phyloP scores from a whole-genome alignment of 2,329 filamentous ascomycete species.

The Apiospora pterosperma region DNA sequence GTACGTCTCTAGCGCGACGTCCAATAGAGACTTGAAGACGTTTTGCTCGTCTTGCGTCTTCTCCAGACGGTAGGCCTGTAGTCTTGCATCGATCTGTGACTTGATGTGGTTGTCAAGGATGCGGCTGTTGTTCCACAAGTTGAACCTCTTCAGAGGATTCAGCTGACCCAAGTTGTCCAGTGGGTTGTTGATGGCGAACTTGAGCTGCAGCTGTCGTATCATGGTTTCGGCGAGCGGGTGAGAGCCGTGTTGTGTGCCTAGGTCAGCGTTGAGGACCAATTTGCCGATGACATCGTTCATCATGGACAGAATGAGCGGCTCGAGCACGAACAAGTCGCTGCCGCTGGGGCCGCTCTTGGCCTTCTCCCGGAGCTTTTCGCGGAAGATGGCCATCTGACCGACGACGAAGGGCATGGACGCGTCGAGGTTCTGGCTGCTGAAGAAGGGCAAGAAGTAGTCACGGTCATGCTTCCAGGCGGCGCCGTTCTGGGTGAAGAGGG shows the following conservation, averaged over 20 bases:
- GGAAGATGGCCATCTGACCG: slow-evolving; percentile 24
- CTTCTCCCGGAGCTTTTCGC: slow-evolving; percentile 20
- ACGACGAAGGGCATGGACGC: slow-evolving; percentile 24
- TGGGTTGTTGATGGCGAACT: slow-evolving; percentile 22
- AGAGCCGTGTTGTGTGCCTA: slow-evolving; percentile 26
- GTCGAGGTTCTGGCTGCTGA: slow-evolving; percentile 29
- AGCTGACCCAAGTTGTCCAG: slow-evolving; percentile 22
- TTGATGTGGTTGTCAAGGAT: slow-evolving; percentile 25
- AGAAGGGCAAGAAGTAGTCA: slow-evolving; percentile 26
- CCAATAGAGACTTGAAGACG: slow-evolving; percentile 27
- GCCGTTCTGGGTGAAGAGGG: slow-evolving; percentile 30
- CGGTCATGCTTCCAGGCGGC: slow-evolving; percentile 25
- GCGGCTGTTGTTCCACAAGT: slow-evolving; percentile 29
- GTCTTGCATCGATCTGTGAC: slow-evolving; percentile 21
- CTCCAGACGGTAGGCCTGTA: slow-evolving; percentile 18
- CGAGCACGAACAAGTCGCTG: slow-evolving; percentile 13
- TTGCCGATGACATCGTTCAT: slow-evolving; percentile 31
- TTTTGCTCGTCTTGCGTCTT: slow-evolving; percentile 16
- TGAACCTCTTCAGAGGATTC: slow-evolving; percentile 24
- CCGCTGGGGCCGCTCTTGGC: slow-evolving; percentile 14
- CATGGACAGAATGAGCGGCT: slow-evolving; percentile 23
- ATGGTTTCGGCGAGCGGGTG: slow-evolving; percentile 28
- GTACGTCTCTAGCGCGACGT: slow-evolving; percentile 28
- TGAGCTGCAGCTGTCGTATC: slow-evolving; percentile 23
- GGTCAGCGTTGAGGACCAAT: slow-evolving; percentile 26